Conservation (phyloP, 2,329 filamentous ascomycete species). For the Canariomyces notabilis region DNA sequence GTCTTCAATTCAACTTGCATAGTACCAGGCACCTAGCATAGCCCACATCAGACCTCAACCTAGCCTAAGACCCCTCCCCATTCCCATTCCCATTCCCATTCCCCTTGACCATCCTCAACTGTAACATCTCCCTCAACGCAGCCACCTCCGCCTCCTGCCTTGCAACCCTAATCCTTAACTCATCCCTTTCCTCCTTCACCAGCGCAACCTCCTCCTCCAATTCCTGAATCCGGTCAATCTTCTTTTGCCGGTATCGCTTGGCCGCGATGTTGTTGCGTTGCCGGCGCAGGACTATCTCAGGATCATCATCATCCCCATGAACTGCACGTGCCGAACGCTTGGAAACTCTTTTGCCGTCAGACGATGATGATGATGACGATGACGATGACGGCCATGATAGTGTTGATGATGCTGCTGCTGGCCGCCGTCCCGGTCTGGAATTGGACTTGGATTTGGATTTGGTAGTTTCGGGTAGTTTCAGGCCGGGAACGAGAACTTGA, state of each 20-base stretch:
- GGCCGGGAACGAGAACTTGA: constrained; percentile 13
- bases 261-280: constrained; percentile 59
- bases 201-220: constrained; percentile 50
- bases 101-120: constrained; percentile 17
- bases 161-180: constrained; percentile 50
- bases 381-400: neutral
- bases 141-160: constrained; percentile 55
- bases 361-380: neutral
- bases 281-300: constrained; percentile 41
- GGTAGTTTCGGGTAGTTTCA: constrained; percentile 14
- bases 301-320: constrained; percentile 12
- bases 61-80: neutral
- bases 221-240: constrained; percentile 53
- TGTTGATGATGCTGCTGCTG: constrained; percentile 1
- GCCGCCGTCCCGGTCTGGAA: constrained; percentile 13
- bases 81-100: neutral
- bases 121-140: constrained; percentile 44
- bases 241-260: constrained; percentile 58
- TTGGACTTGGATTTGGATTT: no score
- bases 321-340: constrained; percentile 7
- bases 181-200: constrained; percentile 51
- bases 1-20: no score
- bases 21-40: no score
- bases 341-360: constrained; percentile 17
- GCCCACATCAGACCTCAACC: no score